phyloP scores from a whole-genome alignment of 2,329 filamentous ascomycete species.

The Fusarium lyarnte region DNA sequence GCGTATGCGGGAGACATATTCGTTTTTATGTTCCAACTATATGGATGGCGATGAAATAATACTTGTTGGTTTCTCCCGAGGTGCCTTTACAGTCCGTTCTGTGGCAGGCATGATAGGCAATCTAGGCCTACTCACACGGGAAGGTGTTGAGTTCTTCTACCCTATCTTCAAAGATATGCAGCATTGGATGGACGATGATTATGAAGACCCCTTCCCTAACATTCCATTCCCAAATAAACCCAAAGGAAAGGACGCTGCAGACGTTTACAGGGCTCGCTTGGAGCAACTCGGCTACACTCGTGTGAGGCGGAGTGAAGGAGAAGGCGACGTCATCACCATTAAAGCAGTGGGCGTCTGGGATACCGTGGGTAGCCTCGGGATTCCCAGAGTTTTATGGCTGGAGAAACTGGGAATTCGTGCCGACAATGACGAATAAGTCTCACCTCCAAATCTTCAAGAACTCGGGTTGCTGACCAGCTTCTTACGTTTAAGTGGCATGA shows the following conservation, averaged over 20 bases:
- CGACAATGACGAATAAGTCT: conserved; percentile 58
- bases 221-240: conserved; percentile 61
- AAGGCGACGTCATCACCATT: conserved; percentile 56
- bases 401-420: conserved; percentile 58
- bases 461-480: conserved; percentile 43
- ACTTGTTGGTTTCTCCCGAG: conserved; percentile 66
- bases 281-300: conserved; percentile 57
- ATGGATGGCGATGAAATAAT: conserved; percentile 66
- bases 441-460: not conserved
- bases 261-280: conserved; percentile 56
- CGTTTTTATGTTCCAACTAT: conserved; percentile 71
- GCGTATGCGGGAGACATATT: conserved; percentile 68
- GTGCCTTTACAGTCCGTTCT: conserved; percentile 67
- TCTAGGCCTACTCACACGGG: conserved; percentile 62
- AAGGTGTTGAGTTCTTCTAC: conserved; percentile 64
- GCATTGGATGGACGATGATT: conserved; percentile 58
- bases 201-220: conserved; percentile 58
- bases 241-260: conserved; percentile 53
- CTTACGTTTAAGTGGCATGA: conserved; percentile 63
- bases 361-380: conserved; percentile 55
- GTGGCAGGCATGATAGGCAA: conserved; percentile 63
- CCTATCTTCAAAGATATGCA: conserved; percentile 67
- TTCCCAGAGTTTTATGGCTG: conserved; percentile 58
- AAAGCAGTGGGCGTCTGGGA: conserved; percentile 60
- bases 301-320: conserved; percentile 51